Evolutionary conservation across 1,284 basidiomycete species (phyloP).

Genomic region (Ustilago nuda): DNA sequence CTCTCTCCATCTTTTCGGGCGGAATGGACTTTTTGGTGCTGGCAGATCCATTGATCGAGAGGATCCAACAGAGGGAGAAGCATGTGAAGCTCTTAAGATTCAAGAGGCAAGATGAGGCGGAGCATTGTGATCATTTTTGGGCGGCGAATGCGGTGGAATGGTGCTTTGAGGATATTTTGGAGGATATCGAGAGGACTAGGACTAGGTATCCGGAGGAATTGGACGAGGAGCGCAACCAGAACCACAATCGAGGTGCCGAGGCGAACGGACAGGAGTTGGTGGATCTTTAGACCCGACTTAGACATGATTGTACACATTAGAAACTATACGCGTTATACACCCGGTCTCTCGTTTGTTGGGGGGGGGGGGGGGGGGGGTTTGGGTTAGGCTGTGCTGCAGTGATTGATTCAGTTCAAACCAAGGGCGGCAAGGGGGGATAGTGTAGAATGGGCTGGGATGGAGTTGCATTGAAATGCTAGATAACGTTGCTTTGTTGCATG

Average conservation of each 20-base stretch:
- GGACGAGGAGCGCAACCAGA: conserved; percentile 4
- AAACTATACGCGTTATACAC: neutral
- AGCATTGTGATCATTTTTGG: conserved; percentile 73
- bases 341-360: too few relatives aligned
- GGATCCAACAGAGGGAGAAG: conserved; percentile 56
- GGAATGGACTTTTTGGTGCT: conserved; percentile 67
- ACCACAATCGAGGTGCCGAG: neutral
- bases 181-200: conserved; percentile 56
- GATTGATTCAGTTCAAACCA: too few relatives aligned
- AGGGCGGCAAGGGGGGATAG: neutral
- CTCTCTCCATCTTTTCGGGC: conserved; percentile 74
- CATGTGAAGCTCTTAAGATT: conserved; percentile 73
- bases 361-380: too few relatives aligned
- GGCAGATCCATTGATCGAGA: conserved; percentile 61
- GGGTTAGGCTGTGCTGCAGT: too few relatives aligned
- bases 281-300: neutral
- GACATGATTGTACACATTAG: neutral
- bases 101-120: conserved; percentile 72
- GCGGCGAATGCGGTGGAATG: conserved; percentile 76
- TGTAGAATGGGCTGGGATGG: neutral
- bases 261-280: neutral
- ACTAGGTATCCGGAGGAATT: conserved; percentile 47
- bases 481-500: neutral
- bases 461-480: neutral
- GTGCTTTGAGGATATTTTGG: conserved; percentile 70